phyloP scores from a whole-genome alignment of 768 basidiomycete species.

The Boletus fagicola region DNA sequence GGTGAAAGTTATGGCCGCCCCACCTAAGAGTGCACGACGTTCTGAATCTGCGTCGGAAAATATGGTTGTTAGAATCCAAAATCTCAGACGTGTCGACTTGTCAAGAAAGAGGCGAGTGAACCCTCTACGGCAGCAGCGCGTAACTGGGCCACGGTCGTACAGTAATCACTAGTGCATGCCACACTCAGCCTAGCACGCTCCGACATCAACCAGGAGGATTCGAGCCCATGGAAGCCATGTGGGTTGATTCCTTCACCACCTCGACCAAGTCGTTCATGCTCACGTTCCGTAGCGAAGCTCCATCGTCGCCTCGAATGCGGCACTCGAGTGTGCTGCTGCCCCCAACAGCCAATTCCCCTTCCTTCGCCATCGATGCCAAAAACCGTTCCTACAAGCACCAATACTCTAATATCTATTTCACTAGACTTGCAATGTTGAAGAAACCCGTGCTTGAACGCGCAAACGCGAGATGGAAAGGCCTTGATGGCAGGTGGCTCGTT shows the following conservation, averaged over 20 bases:
- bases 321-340: slow-evolving; percentile 30
- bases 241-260: background rate
- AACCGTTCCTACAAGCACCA: slow-evolving; percentile 62
- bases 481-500: slow-evolving; percentile 36
- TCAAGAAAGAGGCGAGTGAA: background rate
- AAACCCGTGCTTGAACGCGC: slow-evolving; percentile 50
- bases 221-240: background rate
- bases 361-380: slow-evolving; percentile 43
- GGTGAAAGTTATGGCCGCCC: background rate
- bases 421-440: slow-evolving; percentile 51
- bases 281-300: slow-evolving; percentile 20
- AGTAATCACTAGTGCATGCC: background rate
- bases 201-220: background rate
- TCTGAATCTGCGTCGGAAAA: background rate
- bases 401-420: slow-evolving; percentile 73
- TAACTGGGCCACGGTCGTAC: background rate
- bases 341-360: slow-evolving; percentile 31
- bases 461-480: slow-evolving; percentile 45
- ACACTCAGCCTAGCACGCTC: background rate
- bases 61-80: background rate
- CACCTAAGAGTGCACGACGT: background rate
- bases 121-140: background rate
- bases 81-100: background rate
- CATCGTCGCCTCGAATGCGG: slow-evolving; percentile 21
- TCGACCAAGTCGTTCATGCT: background rate